Evolutionary conservation across 2,329 filamentous ascomycete genomes (phyloP).

Genomic region (Pseudohalonectria lignicola): DNA sequence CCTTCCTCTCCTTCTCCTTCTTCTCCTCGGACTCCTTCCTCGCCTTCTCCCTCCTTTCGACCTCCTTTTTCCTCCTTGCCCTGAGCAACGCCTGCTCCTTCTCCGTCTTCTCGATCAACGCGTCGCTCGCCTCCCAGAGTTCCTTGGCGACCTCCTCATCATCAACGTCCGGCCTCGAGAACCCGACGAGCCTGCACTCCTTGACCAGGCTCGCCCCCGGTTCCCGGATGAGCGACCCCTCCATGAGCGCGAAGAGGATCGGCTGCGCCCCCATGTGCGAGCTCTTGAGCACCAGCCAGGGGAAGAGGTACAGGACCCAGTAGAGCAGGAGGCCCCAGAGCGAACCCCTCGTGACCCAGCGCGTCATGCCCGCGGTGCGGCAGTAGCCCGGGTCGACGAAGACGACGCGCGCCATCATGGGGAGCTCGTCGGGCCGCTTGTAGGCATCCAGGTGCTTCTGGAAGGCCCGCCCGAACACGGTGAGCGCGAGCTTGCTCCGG

Average conservation of each 20-base stretch:
- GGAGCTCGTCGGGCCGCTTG: constrained; percentile 70
- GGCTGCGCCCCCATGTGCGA: constrained; percentile 76
- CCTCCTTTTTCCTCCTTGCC: constrained; percentile 26
- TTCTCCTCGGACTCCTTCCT: constrained; percentile 17
- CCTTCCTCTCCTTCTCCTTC: constrained; percentile 19
- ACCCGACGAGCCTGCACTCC: constrained; percentile 72
- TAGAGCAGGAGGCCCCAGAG: constrained; percentile 72
- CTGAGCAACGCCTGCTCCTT: constrained; percentile 60
- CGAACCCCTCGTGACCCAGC: constrained; percentile 79
- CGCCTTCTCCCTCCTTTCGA: constrained; percentile 23
- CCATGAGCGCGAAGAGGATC: constrained; percentile 78
- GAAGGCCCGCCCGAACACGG: constrained; percentile 80
- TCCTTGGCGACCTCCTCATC: constrained; percentile 74
- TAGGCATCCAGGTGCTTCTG: constrained; percentile 86
- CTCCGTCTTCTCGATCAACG: constrained; percentile 70
- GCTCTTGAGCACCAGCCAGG: constrained; percentile 84
- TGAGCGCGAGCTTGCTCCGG: constrained; percentile 66
- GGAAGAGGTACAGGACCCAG: constrained; percentile 63
- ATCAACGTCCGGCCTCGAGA: constrained; percentile 59
- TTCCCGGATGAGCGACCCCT: constrained; percentile 49
- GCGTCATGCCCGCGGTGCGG: constrained; percentile 75
- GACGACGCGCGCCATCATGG: constrained; percentile 72
- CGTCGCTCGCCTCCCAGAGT: constrained; percentile 83
- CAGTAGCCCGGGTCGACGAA: constrained; percentile 79
- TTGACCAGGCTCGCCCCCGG: constrained; percentile 68